Evolutionary conservation across 2,329 filamentous ascomycete species (phyloP).

Genomic region (Lachnellula subtilissima): DNA sequence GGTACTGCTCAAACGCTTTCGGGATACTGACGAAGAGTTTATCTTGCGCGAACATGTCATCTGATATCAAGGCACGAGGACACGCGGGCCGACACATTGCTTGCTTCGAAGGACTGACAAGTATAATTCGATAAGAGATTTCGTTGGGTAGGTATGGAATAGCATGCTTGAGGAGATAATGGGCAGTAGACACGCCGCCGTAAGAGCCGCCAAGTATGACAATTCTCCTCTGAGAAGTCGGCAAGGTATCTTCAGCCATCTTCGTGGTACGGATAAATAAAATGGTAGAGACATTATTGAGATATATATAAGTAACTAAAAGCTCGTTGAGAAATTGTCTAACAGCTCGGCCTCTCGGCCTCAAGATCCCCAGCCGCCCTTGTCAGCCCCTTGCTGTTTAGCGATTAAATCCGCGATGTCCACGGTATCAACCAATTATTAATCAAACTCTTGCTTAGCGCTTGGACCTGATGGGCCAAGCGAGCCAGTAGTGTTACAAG

Average conservation of each 20-base stretch:
- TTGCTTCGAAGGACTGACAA: constrained; percentile 40
- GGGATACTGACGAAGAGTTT: constrained; percentile 42
- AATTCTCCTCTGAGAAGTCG: constrained; percentile 30
- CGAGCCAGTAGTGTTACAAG: no score
- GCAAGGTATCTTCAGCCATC: constrained; percentile 3
- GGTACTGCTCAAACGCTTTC: constrained; percentile 37
- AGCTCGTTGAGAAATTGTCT: not conserved
- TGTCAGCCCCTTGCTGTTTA: not conserved
- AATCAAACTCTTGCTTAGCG: no score
- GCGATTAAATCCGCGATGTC: not conserved
- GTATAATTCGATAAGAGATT: constrained; percentile 36
- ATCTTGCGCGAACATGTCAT: constrained; percentile 38
- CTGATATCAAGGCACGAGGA: constrained; percentile 44
- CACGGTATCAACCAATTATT: not conserved
- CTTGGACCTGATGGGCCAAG: no score
- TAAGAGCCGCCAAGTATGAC: constrained; percentile 51
- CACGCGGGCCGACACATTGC: constrained; percentile 40
- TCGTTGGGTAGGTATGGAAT: constrained; percentile 39
- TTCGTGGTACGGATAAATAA: not conserved
- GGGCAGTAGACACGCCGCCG: constrained; percentile 45
- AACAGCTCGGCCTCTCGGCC: not conserved
- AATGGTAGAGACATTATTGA: not conserved
- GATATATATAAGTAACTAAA: not conserved
- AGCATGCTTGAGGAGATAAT: constrained; percentile 49
- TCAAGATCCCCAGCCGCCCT: not conserved